phyloP scores from a whole-genome alignment of 192 early-diverging fungal species.

The Backusella sp. region DNA sequence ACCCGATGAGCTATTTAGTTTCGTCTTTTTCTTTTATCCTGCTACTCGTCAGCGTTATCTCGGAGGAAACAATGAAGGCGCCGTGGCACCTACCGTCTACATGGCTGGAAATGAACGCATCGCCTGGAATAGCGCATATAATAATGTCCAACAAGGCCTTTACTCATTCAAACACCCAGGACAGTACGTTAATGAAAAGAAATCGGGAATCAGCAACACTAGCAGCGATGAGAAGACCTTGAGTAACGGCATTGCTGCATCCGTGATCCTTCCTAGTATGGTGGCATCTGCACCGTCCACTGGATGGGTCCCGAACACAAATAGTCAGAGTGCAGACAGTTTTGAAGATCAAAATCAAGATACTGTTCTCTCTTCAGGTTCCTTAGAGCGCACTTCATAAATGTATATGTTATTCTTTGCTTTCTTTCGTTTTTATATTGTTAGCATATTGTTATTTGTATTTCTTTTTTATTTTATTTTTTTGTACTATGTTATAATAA shows the following conservation, averaged over 20 bases:
- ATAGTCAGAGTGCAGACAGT: neutral
- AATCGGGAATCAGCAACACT: neutral
- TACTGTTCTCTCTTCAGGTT: conserved; percentile 18
- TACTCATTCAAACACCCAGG: neutral
- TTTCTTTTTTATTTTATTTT: neutral
- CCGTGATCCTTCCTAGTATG: conserved; percentile 35
- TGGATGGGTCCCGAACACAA: conserved; percentile 39
- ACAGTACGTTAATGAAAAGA: neutral
- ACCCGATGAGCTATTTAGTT: conserved; percentile 62
- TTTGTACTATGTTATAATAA: neutral
- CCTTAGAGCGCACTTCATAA: conserved; percentile 7
- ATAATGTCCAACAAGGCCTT: conserved; percentile 5
- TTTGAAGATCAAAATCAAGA: conserved; percentile 21
- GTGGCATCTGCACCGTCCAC: conserved; percentile 42
- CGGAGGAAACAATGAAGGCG: neutral
- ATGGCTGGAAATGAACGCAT: conserved; percentile 38
- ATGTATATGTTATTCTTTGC: neutral
- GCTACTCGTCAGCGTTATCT: conserved; percentile 29
- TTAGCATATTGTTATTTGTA: neutral
- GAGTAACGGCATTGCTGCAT: conserved; percentile 25
- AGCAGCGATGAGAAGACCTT: neutral
- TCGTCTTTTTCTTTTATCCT: conserved; percentile 33
- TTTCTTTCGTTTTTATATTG: neutral
- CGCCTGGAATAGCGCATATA: conserved; percentile 35
- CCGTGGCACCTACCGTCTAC: conserved; percentile 20